These are phyloP conservation scores for Kodamaea hsintzibuensis DNA, from an alignment of 805 yeast genomes.

Conservation along the genomic window DNA sequence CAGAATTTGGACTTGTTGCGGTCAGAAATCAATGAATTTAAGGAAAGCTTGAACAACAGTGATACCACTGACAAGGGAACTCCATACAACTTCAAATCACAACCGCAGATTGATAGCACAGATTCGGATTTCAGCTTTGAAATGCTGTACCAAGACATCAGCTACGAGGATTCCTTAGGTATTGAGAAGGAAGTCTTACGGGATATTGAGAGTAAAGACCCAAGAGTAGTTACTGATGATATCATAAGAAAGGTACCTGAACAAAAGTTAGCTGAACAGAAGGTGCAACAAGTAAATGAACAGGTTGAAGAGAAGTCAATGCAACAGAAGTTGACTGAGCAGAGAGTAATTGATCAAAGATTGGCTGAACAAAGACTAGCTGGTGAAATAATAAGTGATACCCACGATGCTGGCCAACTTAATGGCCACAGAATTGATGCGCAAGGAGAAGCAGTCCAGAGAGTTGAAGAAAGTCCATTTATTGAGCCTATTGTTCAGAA, in stretches of 20 bases:
- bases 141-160: constrained; percentile 37
- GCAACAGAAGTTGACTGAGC: not conserved
- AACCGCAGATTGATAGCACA: constrained; percentile 6
- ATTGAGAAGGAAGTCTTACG: constrained; percentile 15
- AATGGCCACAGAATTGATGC: not conserved
- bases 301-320: not conserved
- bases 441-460: not conserved
- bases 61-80: constrained; percentile 16
- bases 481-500: not conserved
- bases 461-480: not conserved
- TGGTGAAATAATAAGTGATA: not conserved
- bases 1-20: constrained; percentile 43
- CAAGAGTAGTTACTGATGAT: not conserved
- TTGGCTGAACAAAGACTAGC: not conserved
- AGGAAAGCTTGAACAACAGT: constrained; percentile 37
- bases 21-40: constrained; percentile 45
- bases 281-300: not conserved
- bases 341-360: not conserved
- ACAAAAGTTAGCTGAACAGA: not conserved
- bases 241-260: not conserved
- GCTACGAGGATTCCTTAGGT: constrained; percentile 40
- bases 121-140: constrained; percentile 42
- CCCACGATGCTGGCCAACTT: not conserved
- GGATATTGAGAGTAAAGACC: not conserved
- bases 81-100: constrained; percentile 4